Evolutionary conservation across 2,329 filamentous ascomycete species (phyloP), one percentile per base, ranked within the genome.

Genomic region (Zymoseptoria tritici): DNA sequence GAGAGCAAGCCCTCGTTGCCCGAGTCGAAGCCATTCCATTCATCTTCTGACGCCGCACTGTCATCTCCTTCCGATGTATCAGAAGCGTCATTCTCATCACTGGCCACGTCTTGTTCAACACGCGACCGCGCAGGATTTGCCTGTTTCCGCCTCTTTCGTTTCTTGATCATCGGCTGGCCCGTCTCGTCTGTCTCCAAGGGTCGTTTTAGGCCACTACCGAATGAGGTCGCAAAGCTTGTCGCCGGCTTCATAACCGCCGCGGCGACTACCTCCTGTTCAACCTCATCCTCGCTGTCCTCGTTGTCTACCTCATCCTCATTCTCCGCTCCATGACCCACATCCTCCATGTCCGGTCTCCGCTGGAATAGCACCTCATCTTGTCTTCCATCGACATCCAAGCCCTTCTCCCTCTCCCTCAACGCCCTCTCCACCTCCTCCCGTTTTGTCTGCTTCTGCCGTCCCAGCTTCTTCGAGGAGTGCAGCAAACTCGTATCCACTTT

Each of bases 401-500:
- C 88, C 9, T 85, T 87, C 67, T 81, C 78, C 59, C 83, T 79
- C 70, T 91, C 88, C 61, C 79, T 81, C 64, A 90, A 68, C 0
- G 85, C 85, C 36, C 86, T 81, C 57, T 80, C 78, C 54, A 90
- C 68, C n/a, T 80, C 81, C 72, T 92, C 86, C 59, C 83, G 83
- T 74, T 89, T 92, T 49, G 83, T 88, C 74, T 89, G 87, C 70
- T 80, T 85, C 57, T 80, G 83, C 66, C 87, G 85, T 0, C 92
- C 92, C 8, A 97, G 76, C 59, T 85, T 85, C 66, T 85, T 89
- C 56, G 88, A 89, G 72, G 91, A 96, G 60, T 85, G 81, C 62
- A 96, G 87, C 20, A 91, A 78, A 62, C 83, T 90, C 1, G 90
- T 96, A 72, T 97, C 92, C 66, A 94, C 83, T 70, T 88, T 91